Conservation (phyloP, 2,329 filamentous ascomycete genomes). For the Passalora sequoiae region DNA sequence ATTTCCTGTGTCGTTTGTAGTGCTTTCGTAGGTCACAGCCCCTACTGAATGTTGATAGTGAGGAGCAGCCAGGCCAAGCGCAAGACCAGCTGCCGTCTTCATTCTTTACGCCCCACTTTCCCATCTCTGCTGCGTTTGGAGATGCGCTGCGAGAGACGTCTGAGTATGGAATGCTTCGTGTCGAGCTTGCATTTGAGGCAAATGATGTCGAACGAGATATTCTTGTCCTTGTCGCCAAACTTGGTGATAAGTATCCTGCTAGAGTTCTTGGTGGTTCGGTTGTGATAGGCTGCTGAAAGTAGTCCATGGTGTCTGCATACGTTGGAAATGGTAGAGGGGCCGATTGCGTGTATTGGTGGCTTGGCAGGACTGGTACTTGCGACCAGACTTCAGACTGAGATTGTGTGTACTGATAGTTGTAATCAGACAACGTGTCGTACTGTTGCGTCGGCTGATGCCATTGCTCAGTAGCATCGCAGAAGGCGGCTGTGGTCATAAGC, state of each 20-base stretch:
- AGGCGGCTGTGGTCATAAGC: neutral
- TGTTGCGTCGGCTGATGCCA: constrained; percentile 10
- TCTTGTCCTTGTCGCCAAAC: constrained; percentile 11
- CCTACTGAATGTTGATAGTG: constrained; percentile 52
- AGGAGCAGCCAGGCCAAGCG: constrained; percentile 55
- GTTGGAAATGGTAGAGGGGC: constrained; percentile 10
- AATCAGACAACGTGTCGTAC: constrained; percentile 2
- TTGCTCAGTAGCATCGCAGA: neutral
- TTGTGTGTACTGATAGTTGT: neutral
- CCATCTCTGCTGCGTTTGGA: constrained; percentile 32
- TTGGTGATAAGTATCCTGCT: constrained; percentile 20
- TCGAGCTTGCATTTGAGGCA: constrained; percentile 28
- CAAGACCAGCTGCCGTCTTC: constrained; percentile 53
- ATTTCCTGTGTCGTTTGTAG: constrained; percentile 58
- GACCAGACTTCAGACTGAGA: constrained; percentile 11
- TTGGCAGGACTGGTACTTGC: constrained; percentile 10
- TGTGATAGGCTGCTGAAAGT: constrained; percentile 2
- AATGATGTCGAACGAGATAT: constrained; percentile 26
- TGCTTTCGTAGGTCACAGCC: constrained; percentile 60
- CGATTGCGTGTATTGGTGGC: constrained; percentile 6
- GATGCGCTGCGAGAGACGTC: constrained; percentile 30
- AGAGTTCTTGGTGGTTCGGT: constrained; percentile 12
- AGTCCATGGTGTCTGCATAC: constrained; percentile 15
- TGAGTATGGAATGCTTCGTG: constrained; percentile 19
- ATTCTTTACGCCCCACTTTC: constrained; percentile 40